Base-by-base conservation (phyloP, 306 rosid genomes). In the Morella rubra region DNA sequence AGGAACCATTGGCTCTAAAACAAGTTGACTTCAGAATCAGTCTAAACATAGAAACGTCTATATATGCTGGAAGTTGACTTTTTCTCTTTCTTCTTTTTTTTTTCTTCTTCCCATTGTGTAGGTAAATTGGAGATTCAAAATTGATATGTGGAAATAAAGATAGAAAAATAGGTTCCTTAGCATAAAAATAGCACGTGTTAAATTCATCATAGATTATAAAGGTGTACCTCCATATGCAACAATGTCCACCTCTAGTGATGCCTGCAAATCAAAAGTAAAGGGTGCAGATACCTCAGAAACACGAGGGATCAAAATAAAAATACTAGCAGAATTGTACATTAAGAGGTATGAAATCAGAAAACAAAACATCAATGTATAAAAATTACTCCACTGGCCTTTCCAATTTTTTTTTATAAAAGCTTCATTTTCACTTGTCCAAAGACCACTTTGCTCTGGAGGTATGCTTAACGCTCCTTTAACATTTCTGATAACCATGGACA, bases 201-300 rank as follows among this genome's bases (percentile, higher is more conserved):
- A 16, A 16, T 66, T 18, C n/a, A 9, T 8, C 50, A 42, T 27
- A 8, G 50, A 54, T 64, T 52, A 10, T 40, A 71, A 66, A 78
- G 59, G 27, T 16, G 49, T 75, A 95, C 98, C 98, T 89, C 97
- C 98, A 83, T 95, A 92, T 55, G 96, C 97, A 82, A 95, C 93
- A 72, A 90, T 83, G 72, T 92, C 97, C 19, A 95, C 97, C 80
- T 92, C 88, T 40, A 95, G 73, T 71, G 79, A 81, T 66, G 91
- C 91, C 98, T 95, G 91, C 40, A 85, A 24, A 72, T 51, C 84
- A 77, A 75, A 22, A 19, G 49, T 72, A 73, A 76, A 73, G 16
- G 49, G 54, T 75, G 27, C 51, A 76, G 44, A 47, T 73, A 15
- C 24, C 46, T 7, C n/a, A 19, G 53, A 69, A 9, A 61, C 52